Percentiles rank a stretch among this genome's conserved stretches.
These are phyloP conservation scores for Apiotrichum gracile DNA, from an alignment of 1,284 basidiomycete genomes.

Conservation along the genomic window DNA sequence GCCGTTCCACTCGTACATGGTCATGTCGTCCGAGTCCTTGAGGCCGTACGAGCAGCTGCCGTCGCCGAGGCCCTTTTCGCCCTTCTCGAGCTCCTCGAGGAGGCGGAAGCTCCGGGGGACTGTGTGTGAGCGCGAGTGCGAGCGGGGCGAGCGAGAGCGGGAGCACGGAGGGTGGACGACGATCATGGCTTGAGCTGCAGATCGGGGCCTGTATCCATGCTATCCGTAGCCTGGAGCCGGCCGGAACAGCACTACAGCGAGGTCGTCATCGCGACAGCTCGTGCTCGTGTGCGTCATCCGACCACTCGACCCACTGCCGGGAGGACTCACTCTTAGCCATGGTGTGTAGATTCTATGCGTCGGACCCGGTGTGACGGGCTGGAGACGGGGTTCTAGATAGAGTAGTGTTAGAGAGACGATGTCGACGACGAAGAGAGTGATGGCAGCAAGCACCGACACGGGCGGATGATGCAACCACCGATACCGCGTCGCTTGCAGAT, in stretches of 20 bases:
- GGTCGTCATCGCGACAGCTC: too few relatives aligned
- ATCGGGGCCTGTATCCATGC: too few relatives aligned
- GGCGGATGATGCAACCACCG: too few relatives aligned
- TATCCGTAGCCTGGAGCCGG: too few relatives aligned
- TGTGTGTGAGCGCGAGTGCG: slow-evolving; percentile 45
- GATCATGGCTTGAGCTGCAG: too few relatives aligned
- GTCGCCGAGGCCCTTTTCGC: slow-evolving; percentile 98
- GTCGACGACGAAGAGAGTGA: neutral
- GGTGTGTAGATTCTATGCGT: neutral
- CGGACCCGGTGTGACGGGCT: too few relatives aligned
- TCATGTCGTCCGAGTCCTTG: slow-evolving; percentile 84
- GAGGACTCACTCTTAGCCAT: slow-evolving; percentile 2
- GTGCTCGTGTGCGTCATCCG: too few relatives aligned
- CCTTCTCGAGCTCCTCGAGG: slow-evolving; percentile 96
- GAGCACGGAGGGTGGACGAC: neutral
- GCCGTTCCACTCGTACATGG: slow-evolving; percentile 98
- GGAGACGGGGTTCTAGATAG: neutral
- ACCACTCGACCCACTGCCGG: too few relatives aligned
- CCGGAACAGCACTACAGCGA: too few relatives aligned
- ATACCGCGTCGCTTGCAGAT: too few relatives aligned
- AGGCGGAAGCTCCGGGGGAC: slow-evolving; percentile 95
- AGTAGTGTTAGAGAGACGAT: neutral
- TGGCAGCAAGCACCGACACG: too few relatives aligned
- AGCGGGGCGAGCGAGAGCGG: neutral
- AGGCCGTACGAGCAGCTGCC: slow-evolving; percentile 94